Evolutionary conservation across 805 yeast species (phyloP).

Genomic region (Saccharomycopsis guyanensis): DNA sequence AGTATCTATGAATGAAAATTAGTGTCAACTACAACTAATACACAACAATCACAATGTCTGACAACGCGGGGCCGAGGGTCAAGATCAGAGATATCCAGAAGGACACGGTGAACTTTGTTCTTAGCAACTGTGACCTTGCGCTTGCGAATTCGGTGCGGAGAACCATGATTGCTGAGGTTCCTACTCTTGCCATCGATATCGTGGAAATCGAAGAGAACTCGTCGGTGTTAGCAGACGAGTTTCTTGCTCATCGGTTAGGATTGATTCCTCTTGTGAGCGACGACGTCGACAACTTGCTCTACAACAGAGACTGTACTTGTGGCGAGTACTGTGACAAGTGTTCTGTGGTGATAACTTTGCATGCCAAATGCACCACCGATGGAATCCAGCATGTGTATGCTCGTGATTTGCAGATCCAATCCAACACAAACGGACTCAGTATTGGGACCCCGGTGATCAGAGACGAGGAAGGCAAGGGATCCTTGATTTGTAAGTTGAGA

Average conservation of each 20-base stretch:
- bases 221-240: slow-evolving; percentile 94
- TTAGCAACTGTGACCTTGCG: slow-evolving; percentile 80
- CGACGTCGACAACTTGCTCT: slow-evolving; percentile 76
- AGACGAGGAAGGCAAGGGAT: slow-evolving; percentile 73
- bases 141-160: slow-evolving; percentile 90
- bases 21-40: no score
- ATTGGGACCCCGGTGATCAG: slow-evolving; percentile 83
- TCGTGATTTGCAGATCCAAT: slow-evolving; percentile 54
- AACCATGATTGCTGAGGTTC: slow-evolving; percentile 91
- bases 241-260: slow-evolving; percentile 89
- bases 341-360: slow-evolving; percentile 76
- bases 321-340: slow-evolving; percentile 96
- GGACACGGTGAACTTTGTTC: slow-evolving; percentile 85
- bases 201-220: slow-evolving; percentile 93
- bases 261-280: slow-evolving; percentile 80
- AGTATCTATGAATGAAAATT: no score
- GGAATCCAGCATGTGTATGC: slow-evolving; percentile 87
- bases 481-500: slow-evolving; percentile 83
- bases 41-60: slow-evolving; percentile 1
- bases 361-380: slow-evolving; percentile 86
- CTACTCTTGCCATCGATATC: slow-evolving; percentile 91
- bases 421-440: slow-evolving; percentile 31
- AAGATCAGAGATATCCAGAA: slow-evolving; percentile 79
- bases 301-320: slow-evolving; percentile 94
- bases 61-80: slow-evolving; percentile 60